phyloP scores from a whole-genome alignment of 352 stramenopile species.

The Globisporangium emineosum region DNA sequence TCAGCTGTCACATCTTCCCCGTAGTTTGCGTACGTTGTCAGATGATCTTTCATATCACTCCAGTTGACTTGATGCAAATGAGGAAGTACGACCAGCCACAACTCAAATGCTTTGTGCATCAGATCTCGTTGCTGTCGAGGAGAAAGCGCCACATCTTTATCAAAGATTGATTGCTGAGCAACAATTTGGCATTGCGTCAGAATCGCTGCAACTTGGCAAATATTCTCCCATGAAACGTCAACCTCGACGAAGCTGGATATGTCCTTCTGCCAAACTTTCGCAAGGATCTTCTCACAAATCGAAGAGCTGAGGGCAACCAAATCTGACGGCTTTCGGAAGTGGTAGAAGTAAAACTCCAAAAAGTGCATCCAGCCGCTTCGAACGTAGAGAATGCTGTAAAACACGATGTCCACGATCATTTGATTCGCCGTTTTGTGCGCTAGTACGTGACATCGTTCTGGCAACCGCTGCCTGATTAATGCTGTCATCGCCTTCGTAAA shows the following conservation, averaged over 20 bases:
- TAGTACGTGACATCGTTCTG: conserved; percentile 38
- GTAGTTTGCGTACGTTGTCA: conserved; percentile 53
- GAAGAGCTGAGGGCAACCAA: conserved; percentile 37
- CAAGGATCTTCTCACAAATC: conserved; percentile 43
- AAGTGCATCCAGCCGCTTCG: conserved; percentile 82
- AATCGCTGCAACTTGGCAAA: conserved; percentile 71
- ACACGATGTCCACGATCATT: conserved; percentile 61
- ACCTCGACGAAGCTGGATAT: conserved; percentile 23
- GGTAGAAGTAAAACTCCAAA: conserved; percentile 73
- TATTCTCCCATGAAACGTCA: conserved; percentile 70
- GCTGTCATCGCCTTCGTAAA: conserved; percentile 51
- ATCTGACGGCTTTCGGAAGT: conserved; percentile 37
- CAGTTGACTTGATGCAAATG: conserved; percentile 60
- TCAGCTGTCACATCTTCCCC: conserved; percentile 32
- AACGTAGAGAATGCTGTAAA: conserved; percentile 70
- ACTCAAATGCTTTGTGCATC: conserved; percentile 46
- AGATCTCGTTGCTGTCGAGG: conserved; percentile 35
- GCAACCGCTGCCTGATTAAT: conserved; percentile 49
- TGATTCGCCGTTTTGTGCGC: conserved; percentile 50
- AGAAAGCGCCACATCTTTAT: conserved; percentile 30
- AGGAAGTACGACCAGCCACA: conserved; percentile 60
- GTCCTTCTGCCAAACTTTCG: conserved; percentile 25
- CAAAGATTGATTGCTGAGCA: conserved; percentile 23
- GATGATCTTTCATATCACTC: conserved; percentile 41
- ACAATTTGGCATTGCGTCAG: conserved; percentile 34